Evolutionary conservation across 768 basidiomycete species (phyloP), one percentile per base, ranked within the genome.

Genomic region (Rhizopogon vulgaris): DNA sequence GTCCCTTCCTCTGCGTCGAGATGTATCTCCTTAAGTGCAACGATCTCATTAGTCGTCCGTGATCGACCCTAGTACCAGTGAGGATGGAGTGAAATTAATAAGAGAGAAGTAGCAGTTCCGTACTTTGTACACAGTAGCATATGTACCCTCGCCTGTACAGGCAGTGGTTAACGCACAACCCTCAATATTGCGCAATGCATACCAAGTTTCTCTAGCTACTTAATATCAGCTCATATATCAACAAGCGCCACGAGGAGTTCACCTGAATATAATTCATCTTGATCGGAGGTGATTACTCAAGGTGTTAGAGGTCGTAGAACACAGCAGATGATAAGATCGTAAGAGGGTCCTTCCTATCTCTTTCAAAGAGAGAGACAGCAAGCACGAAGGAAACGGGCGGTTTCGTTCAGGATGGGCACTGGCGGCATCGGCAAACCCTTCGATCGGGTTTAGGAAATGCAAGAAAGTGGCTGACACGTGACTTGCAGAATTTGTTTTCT

Each of bases 1-100:
- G 96, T 99, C 32, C 96, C 96, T 73, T 99, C 96, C 71, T 99
- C 96, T 4, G 96, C 90, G 74, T 99, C 96, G 54, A 99, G 87
- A 64, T 98, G 94, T 58, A 99, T 99, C 74, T 99, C 96, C 70
- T 99, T 99, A 52, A 99, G 71, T 11, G 96, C 96, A 15, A 99
- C 96, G 48, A 96, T 92, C 69, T 98, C 96, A 61, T 96, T 96
- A n/a, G 94, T 98, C 30, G 93, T 93, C 55, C 94, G 78, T 18
- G 94, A 96, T 56, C 95, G 86, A 14, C 96, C 96, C 90, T 93
- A 51, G 22, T 15, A 36, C 32, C 17, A 37, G 17, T 12, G n/a
- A 37, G 24, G 55, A 30, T 56, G 53, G 18, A 1, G 22, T 22
- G 3, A 22, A 42, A 48, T 37, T 3, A 24, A 28, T 39, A 17